These are phyloP conservation scores for Nakaseomyces uthaithaninus DNA, from an alignment of 1,139 yeast genomes.

Conservation along the genomic window DNA sequence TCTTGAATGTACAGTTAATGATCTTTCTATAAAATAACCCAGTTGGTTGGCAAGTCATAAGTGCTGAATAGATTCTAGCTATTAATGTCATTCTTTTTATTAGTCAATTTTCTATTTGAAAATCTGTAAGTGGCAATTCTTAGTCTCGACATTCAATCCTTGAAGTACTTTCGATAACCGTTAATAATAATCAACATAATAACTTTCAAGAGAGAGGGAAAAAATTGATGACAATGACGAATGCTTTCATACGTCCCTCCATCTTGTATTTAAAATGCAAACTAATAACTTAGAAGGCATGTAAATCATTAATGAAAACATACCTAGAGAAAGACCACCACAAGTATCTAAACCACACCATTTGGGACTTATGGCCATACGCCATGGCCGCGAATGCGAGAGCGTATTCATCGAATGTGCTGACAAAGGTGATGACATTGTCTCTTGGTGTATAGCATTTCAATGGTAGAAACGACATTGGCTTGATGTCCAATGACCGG, in stretches of 20 bases:
- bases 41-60: too few relatives aligned
- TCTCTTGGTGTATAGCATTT: constrained; percentile 9
- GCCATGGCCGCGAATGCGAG: constrained; percentile 69
- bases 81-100: too few relatives aligned
- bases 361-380: constrained; percentile 76
- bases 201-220: neutral
- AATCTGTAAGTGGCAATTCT: too few relatives aligned
- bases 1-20: too few relatives aligned
- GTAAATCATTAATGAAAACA: constrained; percentile 57
- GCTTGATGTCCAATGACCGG: neutral
- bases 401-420: constrained; percentile 45
- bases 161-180: too few relatives aligned
- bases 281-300: constrained; percentile 6
- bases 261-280: constrained; percentile 4
- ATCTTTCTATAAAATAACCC: too few relatives aligned
- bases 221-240: neutral
- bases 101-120: too few relatives aligned
- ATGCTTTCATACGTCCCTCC: too few relatives aligned
- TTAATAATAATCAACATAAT: too few relatives aligned
- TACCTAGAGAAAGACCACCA: constrained; percentile 71
- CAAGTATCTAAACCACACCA: constrained; percentile 92
- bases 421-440: constrained; percentile 13
- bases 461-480: constrained; percentile 7
- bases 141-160: too few relatives aligned
- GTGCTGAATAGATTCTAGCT: too few relatives aligned